A percentile compares a stretch with the other conserved stretches of the same genome.
Conservation (phyloP, 2,329 filamentous ascomycete species). For the Clarireedia sp. region DNA sequence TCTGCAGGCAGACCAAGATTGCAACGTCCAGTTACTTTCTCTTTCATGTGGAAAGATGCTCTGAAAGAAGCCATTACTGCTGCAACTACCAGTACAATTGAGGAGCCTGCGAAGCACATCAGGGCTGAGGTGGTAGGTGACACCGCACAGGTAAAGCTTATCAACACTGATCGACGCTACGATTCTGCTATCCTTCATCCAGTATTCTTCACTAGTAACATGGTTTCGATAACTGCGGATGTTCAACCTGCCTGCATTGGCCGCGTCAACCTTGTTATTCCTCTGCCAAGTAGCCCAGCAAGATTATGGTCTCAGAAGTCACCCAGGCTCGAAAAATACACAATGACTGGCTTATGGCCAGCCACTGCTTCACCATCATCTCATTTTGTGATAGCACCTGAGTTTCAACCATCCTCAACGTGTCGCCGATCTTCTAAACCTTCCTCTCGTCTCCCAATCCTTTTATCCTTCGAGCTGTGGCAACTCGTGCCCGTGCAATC, state of each 20-base stretch:
- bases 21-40: constrained; percentile 6
- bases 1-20: constrained; percentile 10
- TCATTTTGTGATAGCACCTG: too few relatives aligned
- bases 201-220: constrained; percentile 11
- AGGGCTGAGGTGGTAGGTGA: too few relatives aligned
- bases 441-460: not conserved
- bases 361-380: too few relatives aligned
- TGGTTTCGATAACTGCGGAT: not conserved
- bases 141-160: too few relatives aligned
- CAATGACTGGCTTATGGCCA: too few relatives aligned
- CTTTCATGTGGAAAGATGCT: constrained; percentile 4
- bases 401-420: not conserved
- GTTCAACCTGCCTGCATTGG: constrained; percentile 15
- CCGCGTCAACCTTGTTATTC: not conserved
- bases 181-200: constrained; percentile 14
- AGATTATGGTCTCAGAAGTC: too few relatives aligned
- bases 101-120: constrained; percentile 2
- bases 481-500: not conserved
- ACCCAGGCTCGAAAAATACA: too few relatives aligned
- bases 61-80: constrained; percentile 2
- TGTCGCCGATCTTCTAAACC: too few relatives aligned
- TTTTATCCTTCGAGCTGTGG: constrained; percentile 1
- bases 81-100: not conserved
- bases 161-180: not conserved
- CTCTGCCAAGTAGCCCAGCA: too few relatives aligned